Conservation (phyloP, 306 rosid genomes). For the Psophocarpus tetragonolobus region DNA sequence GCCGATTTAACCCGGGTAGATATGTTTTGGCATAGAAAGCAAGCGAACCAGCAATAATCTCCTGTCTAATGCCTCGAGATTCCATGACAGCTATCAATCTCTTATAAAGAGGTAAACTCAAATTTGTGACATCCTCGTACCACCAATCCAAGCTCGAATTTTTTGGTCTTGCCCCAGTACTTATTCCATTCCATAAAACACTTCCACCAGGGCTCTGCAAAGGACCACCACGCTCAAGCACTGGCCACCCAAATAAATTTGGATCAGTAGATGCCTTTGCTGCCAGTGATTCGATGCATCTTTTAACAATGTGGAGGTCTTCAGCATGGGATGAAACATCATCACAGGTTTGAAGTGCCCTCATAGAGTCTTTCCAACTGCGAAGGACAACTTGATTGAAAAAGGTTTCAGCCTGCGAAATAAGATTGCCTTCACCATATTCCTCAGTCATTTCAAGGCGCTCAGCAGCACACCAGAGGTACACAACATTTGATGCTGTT, state of each 20-base stretch:
- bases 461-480: slow-evolving; percentile 91
- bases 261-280: slow-evolving; percentile 89
- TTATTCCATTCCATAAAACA: slow-evolving; percentile 97
- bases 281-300: slow-evolving; percentile 92
- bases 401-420: slow-evolving; percentile 70
- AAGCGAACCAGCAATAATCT: slow-evolving; percentile 82
- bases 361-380: slow-evolving; percentile 92
- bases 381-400: slow-evolving; percentile 79
- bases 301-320: slow-evolving; percentile 71
- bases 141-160: slow-evolving; percentile 91
- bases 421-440: slow-evolving; percentile 83
- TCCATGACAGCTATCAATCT: slow-evolving; percentile 82
- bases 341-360: slow-evolving; percentile 83
- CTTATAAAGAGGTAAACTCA: slow-evolving; percentile 83
- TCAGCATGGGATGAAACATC: slow-evolving; percentile 64
- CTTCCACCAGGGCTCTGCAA: slow-evolving; percentile 99
- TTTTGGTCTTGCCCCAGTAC: slow-evolving; percentile 94
- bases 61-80: slow-evolving; percentile 83
- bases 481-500: slow-evolving; percentile 86
- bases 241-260: slow-evolving; percentile 94
- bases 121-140: slow-evolving; percentile 75
- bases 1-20: slow-evolving; percentile 85
- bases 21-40: slow-evolving; percentile 78
- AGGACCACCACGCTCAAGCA: slow-evolving; percentile 90
- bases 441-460: slow-evolving; percentile 94